Evolutionary conservation across 371 early-diverging fungal genomes (phyloP).

Genomic region (Mucor circinelloides): DNA sequence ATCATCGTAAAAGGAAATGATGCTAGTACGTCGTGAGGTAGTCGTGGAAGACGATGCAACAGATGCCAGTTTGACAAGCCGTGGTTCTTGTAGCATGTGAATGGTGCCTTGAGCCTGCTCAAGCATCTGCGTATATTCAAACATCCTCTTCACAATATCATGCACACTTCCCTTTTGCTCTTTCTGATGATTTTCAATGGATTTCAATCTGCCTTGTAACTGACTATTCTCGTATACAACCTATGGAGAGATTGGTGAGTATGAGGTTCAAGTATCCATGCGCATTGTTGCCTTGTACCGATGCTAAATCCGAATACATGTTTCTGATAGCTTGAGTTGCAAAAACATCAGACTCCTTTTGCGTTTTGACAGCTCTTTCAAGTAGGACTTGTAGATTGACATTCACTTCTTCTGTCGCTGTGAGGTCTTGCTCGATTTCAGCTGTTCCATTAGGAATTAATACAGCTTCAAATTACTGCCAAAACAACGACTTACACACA

Average conservation of each 20-base stretch:
- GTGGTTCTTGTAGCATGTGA: slow-evolving; percentile 35
- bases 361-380: slow-evolving; percentile 55
- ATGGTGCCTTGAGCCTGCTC: slow-evolving; percentile 64
- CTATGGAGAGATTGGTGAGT: slow-evolving; percentile 15
- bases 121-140: slow-evolving; percentile 57
- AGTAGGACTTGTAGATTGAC: slow-evolving; percentile 59
- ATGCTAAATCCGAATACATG: slow-evolving; percentile 61
- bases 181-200: slow-evolving; percentile 51
- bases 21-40: slow-evolving; percentile 12
- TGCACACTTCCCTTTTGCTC: slow-evolving; percentile 54
- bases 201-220: slow-evolving; percentile 46
- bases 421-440: slow-evolving; percentile 61
- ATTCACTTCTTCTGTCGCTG: slow-evolving; percentile 60
- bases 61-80: slow-evolving; percentile 15
- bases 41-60: slow-evolving; percentile 1
- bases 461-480: too few species aligned
- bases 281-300: slow-evolving; percentile 31
- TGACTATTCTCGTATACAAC: slow-evolving; percentile 56
- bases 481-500: slow-evolving; percentile 27
- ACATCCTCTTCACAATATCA: slow-evolving; percentile 53
- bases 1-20: slow-evolving; percentile 12
- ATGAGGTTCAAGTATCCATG: not conserved
- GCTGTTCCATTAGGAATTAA: too few species aligned
- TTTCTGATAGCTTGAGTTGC: slow-evolving; percentile 58
- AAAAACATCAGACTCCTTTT: slow-evolving; percentile 57